Conservation (phyloP, 768 basidiomycete species). For the Coprinellus micaceus region DNA sequence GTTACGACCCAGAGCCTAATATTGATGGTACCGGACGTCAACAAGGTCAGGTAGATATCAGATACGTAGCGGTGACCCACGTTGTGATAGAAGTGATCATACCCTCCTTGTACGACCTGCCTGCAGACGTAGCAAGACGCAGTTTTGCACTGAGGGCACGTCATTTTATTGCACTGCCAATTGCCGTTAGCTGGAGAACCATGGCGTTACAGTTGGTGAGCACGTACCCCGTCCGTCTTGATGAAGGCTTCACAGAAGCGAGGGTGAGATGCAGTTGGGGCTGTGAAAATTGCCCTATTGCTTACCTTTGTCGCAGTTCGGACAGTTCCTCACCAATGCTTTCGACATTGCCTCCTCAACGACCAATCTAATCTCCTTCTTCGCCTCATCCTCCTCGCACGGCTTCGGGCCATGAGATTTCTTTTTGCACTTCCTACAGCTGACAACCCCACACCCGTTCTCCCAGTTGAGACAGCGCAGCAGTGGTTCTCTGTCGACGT, state of each 20-base stretch:
- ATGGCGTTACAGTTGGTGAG: not conserved
- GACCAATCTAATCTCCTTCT: constrained; percentile 66
- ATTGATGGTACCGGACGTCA: constrained; percentile 14
- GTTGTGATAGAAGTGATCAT: constrained; percentile 65
- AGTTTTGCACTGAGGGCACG: constrained; percentile 66
- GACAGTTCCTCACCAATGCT: constrained; percentile 85
- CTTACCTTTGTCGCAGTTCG: constrained; percentile 76
- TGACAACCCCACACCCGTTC: constrained; percentile 71
- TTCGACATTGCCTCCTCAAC: constrained; percentile 93
- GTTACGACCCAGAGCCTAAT: constrained; percentile 6
- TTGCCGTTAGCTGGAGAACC: not conserved
- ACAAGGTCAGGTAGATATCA: not conserved
- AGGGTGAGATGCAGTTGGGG: not conserved
- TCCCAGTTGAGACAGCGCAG: constrained; percentile 55
- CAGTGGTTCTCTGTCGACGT: constrained; percentile 55
- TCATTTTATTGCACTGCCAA: constrained; percentile 88
- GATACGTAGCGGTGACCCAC: constrained; percentile 25
- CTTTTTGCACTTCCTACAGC: constrained; percentile 78
- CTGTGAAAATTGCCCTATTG: not conserved
- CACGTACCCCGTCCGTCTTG: constrained; percentile 70
- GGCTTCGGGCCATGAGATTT: constrained; percentile 80
- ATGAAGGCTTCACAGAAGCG: constrained; percentile 54
- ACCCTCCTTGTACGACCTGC: constrained; percentile 57
- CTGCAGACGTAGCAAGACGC: constrained; percentile 86
- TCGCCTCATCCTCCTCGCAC: constrained; percentile 68